These are phyloP conservation scores for Arthroderma uncinatum DNA, from an alignment of 2,329 filamentous ascomycete genomes.

Conservation along the genomic window DNA sequence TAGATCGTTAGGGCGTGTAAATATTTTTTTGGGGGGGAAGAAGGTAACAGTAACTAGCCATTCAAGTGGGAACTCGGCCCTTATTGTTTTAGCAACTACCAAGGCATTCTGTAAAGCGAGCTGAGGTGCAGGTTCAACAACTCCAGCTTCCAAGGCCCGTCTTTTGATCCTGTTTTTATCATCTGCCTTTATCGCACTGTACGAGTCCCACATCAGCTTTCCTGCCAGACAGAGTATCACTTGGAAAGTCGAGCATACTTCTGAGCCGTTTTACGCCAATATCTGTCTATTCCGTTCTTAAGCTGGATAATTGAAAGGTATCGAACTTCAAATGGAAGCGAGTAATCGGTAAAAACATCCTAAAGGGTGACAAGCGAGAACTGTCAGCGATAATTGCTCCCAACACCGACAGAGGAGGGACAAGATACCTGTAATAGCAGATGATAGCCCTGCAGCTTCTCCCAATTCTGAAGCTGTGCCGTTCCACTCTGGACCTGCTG, in stretches of 20 bases:
- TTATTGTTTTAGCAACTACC: conserved; percentile 73
- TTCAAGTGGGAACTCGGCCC: conserved; percentile 78
- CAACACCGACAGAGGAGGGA: neutral
- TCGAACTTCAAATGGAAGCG: conserved; percentile 64
- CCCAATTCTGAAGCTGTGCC: conserved; percentile 63
- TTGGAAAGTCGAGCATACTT: conserved; percentile 35
- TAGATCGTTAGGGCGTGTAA: conserved; percentile 8
- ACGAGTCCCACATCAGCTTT: neutral
- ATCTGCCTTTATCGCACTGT: conserved; percentile 49
- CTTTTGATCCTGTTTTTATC: conserved; percentile 69
- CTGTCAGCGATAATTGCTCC: neutral
- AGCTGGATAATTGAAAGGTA: conserved; percentile 87
- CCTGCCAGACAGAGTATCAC: neutral
- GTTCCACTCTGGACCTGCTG: conserved; percentile 55
- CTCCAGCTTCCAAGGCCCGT: conserved; percentile 61
- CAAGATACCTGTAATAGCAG: conserved; percentile 52
- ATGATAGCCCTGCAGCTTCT: conserved; percentile 55
- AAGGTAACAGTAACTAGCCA: conserved; percentile 44
- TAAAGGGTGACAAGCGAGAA: conserved; percentile 28
- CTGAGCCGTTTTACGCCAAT: conserved; percentile 74
- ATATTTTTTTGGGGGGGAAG: neutral
- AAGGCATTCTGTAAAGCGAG: conserved; percentile 82
- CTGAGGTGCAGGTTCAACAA: conserved; percentile 62
- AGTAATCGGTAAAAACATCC: conserved; percentile 70
- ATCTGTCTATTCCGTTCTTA: conserved; percentile 92